phyloP scores from a whole-genome alignment of 768 basidiomycete species.

The Steccherinum ochraceum region DNA sequence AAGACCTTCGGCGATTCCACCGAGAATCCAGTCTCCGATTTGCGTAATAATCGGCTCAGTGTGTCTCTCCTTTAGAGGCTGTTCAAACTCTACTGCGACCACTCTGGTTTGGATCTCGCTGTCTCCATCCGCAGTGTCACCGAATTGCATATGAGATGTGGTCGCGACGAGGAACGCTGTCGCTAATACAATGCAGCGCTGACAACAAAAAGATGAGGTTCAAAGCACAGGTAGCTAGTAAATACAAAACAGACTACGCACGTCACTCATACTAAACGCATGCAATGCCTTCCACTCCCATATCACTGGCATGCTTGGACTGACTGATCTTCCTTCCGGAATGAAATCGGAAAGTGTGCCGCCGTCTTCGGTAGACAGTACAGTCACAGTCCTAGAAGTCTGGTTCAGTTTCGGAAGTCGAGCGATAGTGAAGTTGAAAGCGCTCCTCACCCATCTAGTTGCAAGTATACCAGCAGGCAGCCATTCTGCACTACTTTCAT shows the following conservation, averaged over 20 bases:
- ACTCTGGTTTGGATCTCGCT: slow-evolving; percentile 32
- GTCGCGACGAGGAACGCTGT: slow-evolving; percentile 39
- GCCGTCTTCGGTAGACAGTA: slow-evolving; percentile 50
- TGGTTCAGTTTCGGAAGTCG: no score
- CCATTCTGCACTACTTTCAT: no score
- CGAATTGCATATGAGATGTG: slow-evolving; percentile 15
- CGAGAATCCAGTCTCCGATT: slow-evolving; percentile 50
- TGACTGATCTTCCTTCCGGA: slow-evolving; percentile 25
- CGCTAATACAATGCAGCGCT: slow-evolving; percentile 33
- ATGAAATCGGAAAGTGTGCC: slow-evolving; percentile 27
- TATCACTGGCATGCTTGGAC: slow-evolving; percentile 11
- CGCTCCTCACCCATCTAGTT: neutral
- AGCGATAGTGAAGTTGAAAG: no score
- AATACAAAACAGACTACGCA: no score
- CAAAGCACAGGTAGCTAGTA: no score
- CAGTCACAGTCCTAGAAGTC: slow-evolving; percentile 19
- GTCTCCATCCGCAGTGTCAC: slow-evolving; percentile 13
- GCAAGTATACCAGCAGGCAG: neutral
- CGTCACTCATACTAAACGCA: no score
- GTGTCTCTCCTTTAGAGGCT: neutral
- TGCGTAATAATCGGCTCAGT: slow-evolving; percentile 28
- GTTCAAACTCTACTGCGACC: slow-evolving; percentile 31
- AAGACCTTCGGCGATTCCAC: slow-evolving; percentile 39
- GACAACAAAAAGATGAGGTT: no score
- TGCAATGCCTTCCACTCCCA: slow-evolving; percentile 31